Evolutionary conservation across 129 eudicot genomes (phyloP).

Genomic region (Flaveria trinervia): DNA sequence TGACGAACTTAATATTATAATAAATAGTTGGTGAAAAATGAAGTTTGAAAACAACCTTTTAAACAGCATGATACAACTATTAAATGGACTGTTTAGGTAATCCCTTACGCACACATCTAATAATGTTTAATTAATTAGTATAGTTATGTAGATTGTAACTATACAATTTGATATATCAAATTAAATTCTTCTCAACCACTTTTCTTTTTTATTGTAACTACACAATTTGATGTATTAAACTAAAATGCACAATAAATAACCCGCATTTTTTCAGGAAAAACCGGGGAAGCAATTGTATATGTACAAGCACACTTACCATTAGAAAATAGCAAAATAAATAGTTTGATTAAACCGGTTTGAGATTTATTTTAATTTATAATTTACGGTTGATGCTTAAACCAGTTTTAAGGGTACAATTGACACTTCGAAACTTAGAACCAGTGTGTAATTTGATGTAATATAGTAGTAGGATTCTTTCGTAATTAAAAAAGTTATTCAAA

Average conservation of each 20-base stretch:
- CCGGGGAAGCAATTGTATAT: no score
- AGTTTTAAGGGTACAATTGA: no score
- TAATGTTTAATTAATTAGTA: not conserved
- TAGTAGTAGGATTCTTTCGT: no score
- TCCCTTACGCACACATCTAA: slow-evolving; percentile 3
- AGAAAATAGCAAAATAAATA: no score
- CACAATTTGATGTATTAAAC: not conserved
- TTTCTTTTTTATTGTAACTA: not conserved
- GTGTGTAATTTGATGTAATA: no score
- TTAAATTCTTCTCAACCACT: not conserved
- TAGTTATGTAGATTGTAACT: not conserved
- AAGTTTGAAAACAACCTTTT: not conserved
- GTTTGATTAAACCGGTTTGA: no score
- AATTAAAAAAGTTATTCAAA: no score
- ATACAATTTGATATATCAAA: not conserved
- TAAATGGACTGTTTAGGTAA: slow-evolving; percentile 6
- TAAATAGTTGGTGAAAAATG: not conserved
- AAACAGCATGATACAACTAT: not conserved
- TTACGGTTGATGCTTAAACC: no score
- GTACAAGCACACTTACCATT: no score
- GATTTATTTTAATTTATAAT: no score
- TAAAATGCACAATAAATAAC: not conserved
- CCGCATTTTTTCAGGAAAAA: not conserved
- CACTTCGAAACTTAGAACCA: no score
- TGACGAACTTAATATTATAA: not conserved